A percentile compares a stretch with the other conserved stretches of the same genome.
These are phyloP conservation scores for Colletotrichum sp. DNA, from an alignment of 2,329 filamentous ascomycete genomes.

Conservation along the genomic window DNA sequence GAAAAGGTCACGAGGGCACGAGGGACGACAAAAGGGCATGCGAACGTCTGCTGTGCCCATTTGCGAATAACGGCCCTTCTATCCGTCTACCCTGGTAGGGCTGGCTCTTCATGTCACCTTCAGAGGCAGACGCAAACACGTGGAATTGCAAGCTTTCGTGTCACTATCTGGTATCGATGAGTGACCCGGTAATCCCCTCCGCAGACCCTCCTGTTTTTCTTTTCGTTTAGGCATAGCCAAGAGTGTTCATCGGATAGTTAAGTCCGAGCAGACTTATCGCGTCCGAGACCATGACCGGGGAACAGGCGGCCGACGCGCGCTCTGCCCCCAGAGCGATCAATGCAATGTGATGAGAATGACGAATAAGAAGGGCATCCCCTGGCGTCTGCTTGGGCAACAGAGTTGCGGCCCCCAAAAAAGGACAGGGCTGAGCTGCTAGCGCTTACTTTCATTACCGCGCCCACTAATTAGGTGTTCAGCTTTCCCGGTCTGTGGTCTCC, in stretches of 20 bases:
- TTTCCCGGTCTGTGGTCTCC: not conserved
- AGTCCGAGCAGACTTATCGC: not conserved
- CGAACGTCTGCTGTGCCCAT: not conserved
- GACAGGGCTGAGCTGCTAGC: constrained; percentile 14
- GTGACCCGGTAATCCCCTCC: not conserved
- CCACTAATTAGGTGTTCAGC: not conserved
- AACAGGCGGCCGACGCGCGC: not conserved
- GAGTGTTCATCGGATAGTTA: not conserved
- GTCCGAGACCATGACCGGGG: not conserved
- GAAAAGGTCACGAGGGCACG: not conserved
- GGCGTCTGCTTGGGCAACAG: not conserved
- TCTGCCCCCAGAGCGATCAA: not conserved
- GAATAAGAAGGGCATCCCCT: not conserved
- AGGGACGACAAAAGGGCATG: not conserved
- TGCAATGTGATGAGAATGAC: not conserved
- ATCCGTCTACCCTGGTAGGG: not conserved
- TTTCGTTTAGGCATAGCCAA: not conserved
- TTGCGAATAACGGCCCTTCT: not conserved
- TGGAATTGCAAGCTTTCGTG: not conserved
- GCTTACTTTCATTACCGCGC: constrained; percentile 7
- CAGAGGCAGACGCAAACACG: not conserved
- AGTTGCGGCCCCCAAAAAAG: not conserved
- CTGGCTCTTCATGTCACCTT: not conserved
- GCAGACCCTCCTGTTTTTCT: not conserved
- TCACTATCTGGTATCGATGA: not conserved